Conservation (phyloP, 768 basidiomycete genomes). For the Leccinum arenicola region DNA sequence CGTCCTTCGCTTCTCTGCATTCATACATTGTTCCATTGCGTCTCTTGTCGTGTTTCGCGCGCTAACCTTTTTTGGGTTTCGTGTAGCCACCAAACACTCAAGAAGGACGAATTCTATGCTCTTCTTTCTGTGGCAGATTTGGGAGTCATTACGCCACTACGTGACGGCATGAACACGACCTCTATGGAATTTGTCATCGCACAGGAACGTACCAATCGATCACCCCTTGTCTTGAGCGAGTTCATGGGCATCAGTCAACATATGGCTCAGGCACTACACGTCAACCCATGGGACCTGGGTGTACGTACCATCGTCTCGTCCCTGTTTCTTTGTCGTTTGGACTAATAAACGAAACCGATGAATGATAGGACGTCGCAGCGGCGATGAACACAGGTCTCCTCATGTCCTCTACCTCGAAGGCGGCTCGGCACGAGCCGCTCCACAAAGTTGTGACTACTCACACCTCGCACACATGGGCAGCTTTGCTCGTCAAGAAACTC, state of each 20-base stretch:
- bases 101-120: slow-evolving; percentile 98
- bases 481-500: slow-evolving; percentile 84
- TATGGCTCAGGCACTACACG: slow-evolving; percentile 84
- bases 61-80: neutral
- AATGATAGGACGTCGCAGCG: slow-evolving; percentile 70
- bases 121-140: slow-evolving; percentile 90
- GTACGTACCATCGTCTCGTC: slow-evolving; percentile 39
- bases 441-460: slow-evolving; percentile 88
- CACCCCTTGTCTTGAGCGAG: slow-evolving; percentile 89
- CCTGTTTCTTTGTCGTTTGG: neutral
- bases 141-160: slow-evolving; percentile 90
- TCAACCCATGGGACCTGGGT: slow-evolving; percentile 96
- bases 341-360: neutral
- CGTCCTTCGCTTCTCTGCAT: slow-evolving; percentile 31
- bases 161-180: slow-evolving; percentile 99
- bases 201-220: slow-evolving; percentile 79
- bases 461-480: slow-evolving; percentile 94
- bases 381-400: slow-evolving; percentile 86
- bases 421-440: slow-evolving; percentile 66
- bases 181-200: slow-evolving; percentile 98
- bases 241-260: slow-evolving; percentile 97
- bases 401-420: slow-evolving; percentile 80
- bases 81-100: slow-evolving; percentile 88
- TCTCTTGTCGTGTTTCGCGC: neutral
- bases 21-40: neutral